These are phyloP conservation scores for Nelumbo lutea DNA, from an alignment of 164 flowering plant genomes.

Conservation along the genomic window DNA sequence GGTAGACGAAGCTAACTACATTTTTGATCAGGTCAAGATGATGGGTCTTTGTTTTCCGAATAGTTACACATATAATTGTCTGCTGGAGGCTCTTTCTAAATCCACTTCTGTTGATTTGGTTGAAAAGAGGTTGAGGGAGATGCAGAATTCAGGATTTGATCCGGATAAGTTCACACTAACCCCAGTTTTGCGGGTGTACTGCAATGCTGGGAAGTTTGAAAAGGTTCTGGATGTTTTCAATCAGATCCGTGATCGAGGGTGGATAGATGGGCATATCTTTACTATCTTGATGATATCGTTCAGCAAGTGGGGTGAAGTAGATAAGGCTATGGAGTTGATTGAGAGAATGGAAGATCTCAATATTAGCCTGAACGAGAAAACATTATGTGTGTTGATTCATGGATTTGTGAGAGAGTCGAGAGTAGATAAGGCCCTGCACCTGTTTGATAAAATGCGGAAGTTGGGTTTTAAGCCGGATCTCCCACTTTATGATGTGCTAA, in stretches of 20 bases:
- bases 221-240: conserved; percentile 53
- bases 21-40: conserved; percentile 49
- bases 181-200: conserved; percentile 59
- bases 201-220: conserved; percentile 53
- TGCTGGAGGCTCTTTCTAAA: conserved; percentile 62
- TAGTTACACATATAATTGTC: conserved; percentile 66
- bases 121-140: conserved; percentile 62
- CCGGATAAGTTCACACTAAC: conserved; percentile 65
- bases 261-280: conserved; percentile 57
- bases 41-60: conserved; percentile 53
- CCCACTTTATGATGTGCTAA: conserved; percentile 57
- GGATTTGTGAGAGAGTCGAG: conserved; percentile 53
- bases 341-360: conserved; percentile 47
- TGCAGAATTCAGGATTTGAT: conserved; percentile 43
- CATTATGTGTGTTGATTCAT: conserved; percentile 60
- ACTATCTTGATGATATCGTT: conserved; percentile 50
- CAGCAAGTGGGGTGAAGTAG: conserved; percentile 69
- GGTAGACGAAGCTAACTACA: conserved; percentile 51
- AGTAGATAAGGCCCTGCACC: conserved; percentile 54
- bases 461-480: conserved; percentile 45
- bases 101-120: conserved; percentile 37
- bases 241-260: conserved; percentile 47
- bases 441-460: conserved; percentile 60
- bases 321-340: conserved; percentile 60
- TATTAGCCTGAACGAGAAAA: conserved; percentile 57